Base-by-base conservation (phyloP, 805 yeast genomes). In the Suhomyces xylopsoci region DNA sequence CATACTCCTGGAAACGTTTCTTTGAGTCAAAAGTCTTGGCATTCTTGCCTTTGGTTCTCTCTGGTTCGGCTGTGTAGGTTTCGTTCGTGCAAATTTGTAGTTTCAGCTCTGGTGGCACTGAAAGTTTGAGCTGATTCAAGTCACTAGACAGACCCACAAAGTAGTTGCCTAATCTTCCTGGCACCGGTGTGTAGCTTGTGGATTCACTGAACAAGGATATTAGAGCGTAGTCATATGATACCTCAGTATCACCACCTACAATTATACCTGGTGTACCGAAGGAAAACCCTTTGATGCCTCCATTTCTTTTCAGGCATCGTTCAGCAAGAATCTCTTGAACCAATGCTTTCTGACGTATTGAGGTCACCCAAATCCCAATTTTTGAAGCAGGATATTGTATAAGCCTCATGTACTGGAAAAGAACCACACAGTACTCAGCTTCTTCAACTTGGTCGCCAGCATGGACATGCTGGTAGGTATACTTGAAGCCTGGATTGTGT, bases 371-470 rank as follows among this genome's bases (percentile, higher is more conserved):
- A 8, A 85, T 72, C 17, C 71, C 66, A 17, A 84, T 71, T 19
- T 60, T 60, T 0, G 61, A 54, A 1, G 59, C 40, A 0, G 79
- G 70, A 53, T 80, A 81, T 0, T 81, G 82, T 19, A 74, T 49
- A 3, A 73, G 53, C 5, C 78, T 58, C 76, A 83, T 65, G 52
- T 79, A 81, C 62, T 73, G 74, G 57, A 67, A 81, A 6, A 81
- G 54, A 0, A 68, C 63, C 14, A 79, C 79, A 15, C 76, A 68
- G 51, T 66, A 77, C 54, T 79, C 81, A 0, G 84, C 85, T 56
- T 82, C 63, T 48, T 59, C 64, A 14, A 63, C 48, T 14, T 55
- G 57, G 24, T 48, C 51, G 1, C 25, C 45, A 1, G 55, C 59
- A 8, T 50, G 24, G 2, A 64, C 48, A n/a, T 48, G 50, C 36